Percentiles rank a stretch among this genome's conserved stretches.
These are phyloP conservation scores for Kwoniella dejecticola DNA, from an alignment of 768 basidiomycete genomes.

Conservation along the genomic window DNA sequence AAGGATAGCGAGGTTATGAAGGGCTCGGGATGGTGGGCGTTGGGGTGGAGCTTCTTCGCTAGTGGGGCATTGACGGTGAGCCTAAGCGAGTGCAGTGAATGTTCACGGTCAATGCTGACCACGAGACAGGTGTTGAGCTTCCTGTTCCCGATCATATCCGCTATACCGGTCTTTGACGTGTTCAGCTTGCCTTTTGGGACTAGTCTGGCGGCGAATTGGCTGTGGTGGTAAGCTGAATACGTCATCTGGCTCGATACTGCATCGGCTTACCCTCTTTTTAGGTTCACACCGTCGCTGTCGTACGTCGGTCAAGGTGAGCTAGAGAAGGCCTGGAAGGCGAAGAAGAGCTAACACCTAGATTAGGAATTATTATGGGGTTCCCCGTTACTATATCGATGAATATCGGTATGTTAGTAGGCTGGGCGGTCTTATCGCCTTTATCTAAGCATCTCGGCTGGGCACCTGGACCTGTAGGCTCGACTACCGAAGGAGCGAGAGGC, in stretches of 20 bases:
- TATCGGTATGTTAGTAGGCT: slow-evolving; percentile 92
- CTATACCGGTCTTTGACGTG: slow-evolving; percentile 68
- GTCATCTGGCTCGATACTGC: background rate
- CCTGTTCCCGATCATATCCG: slow-evolving; percentile 84
- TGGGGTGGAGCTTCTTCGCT: slow-evolving; percentile 74
- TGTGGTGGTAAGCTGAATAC: slow-evolving; percentile 67
- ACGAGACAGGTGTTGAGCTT: slow-evolving; percentile 71
- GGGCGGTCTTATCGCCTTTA: slow-evolving; percentile 89
- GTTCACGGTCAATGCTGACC: background rate
- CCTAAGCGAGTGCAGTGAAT: slow-evolving; percentile 1
- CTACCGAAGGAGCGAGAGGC: slow-evolving; percentile 77
- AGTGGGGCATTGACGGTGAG: slow-evolving; percentile 76
- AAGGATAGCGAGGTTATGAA: slow-evolving; percentile 61
- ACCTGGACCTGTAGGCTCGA: slow-evolving; percentile 84
- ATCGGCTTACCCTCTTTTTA: slow-evolving; percentile 10
- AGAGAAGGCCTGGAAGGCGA: slow-evolving; percentile 17
- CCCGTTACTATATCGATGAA: slow-evolving; percentile 93
- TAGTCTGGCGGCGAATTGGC: slow-evolving; percentile 80
- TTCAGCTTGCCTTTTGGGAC: slow-evolving; percentile 63
- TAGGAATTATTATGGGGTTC: slow-evolving; percentile 96
- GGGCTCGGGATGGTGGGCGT: slow-evolving; percentile 73
- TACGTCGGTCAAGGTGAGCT: slow-evolving; percentile 83
- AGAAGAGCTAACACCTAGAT: background rate
- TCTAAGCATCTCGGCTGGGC: slow-evolving; percentile 85
- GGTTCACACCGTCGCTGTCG: slow-evolving; percentile 82